These are phyloP conservation scores for Podochytrium sp. DNA, from an alignment of 192 early-diverging fungal species.

Conservation along the genomic window DNA sequence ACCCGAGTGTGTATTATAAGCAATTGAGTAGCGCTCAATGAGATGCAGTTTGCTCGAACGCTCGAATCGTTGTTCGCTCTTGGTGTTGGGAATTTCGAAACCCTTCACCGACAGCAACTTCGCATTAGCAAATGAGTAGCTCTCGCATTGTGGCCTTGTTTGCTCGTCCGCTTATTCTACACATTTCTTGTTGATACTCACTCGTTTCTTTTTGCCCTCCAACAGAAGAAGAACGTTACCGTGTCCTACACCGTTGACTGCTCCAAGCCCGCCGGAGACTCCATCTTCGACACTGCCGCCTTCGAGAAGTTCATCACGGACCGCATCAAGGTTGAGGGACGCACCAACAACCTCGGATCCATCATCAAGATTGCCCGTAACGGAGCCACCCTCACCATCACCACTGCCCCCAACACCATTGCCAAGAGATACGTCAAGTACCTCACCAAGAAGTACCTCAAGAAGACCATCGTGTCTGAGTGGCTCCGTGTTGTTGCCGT, in stretches of 20 bases:
- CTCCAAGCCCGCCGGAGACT: slow-evolving; percentile 89
- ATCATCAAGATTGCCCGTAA: slow-evolving; percentile 76
- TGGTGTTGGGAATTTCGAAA: too few relatives aligned
- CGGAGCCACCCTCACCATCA: slow-evolving; percentile 72
- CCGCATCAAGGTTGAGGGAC: slow-evolving; percentile 96
- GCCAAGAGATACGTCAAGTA: slow-evolving; percentile 99
- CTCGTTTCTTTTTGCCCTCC: neutral
- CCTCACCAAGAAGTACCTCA: slow-evolving; percentile 99
- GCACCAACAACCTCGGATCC: slow-evolving; percentile 93
- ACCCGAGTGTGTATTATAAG: neutral
- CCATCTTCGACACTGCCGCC: slow-evolving; percentile 94
- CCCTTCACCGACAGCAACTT: too few relatives aligned
- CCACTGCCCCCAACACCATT: slow-evolving; percentile 71
- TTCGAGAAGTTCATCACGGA: slow-evolving; percentile 99
- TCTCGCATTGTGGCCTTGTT: neutral
- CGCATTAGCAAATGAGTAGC: slow-evolving; percentile 7
- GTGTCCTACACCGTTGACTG: slow-evolving; percentile 92
- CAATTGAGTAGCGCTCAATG: slow-evolving; percentile 14
- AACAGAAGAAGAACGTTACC: slow-evolving; percentile 47
- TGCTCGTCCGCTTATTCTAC: slow-evolving; percentile 6
- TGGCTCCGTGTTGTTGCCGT: slow-evolving; percentile 95
- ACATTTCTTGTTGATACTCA: neutral
- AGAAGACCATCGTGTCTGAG: slow-evolving; percentile 99
- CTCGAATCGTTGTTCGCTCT: neutral
- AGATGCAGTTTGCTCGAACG: neutral